These are phyloP conservation scores for Tylopilus subfusipes DNA, from an alignment of 768 basidiomycete genomes.

Conservation along the genomic window DNA sequence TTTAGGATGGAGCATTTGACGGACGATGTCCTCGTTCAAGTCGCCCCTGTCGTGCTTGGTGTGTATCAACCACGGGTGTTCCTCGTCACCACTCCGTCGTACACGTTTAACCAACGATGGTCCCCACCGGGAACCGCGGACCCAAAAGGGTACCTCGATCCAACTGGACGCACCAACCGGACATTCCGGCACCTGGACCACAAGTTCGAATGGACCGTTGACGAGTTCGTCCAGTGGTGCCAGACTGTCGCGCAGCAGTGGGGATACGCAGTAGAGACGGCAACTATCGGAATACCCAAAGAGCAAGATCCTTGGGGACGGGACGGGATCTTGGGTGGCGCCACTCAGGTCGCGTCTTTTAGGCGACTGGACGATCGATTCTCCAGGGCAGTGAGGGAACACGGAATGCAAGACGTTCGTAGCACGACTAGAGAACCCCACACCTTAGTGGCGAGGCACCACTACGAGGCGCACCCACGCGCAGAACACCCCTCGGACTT, in stretches of 20 bases:
- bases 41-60: constrained; percentile 72
- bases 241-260: constrained; percentile 51
- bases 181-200: constrained; percentile 82
- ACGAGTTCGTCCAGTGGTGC: constrained; percentile 72
- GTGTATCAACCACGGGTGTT: constrained; percentile 71
- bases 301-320: constrained; percentile 72
- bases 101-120: constrained; percentile 77
- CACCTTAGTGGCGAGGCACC: constrained; percentile 43
- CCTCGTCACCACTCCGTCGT: constrained; percentile 83
- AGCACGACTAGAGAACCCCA: constrained; percentile 34
- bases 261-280: constrained; percentile 66
- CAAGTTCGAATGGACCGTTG: constrained; percentile 83
- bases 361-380: constrained; percentile 39
- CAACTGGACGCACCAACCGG: constrained; percentile 69
- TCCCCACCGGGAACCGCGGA: constrained; percentile 47
- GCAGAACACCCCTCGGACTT: constrained; percentile 42
- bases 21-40: constrained; percentile 51
- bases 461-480: constrained; percentile 48
- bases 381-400: constrained; percentile 32
- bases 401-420: constrained; percentile 6
- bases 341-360: constrained; percentile 67
- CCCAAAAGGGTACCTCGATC: constrained; percentile 60
- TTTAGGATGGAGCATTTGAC: constrained; percentile 77
- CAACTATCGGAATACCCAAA: constrained; percentile 54
- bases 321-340: constrained; percentile 59